Evolutionary conservation across 495 filamentous ascomycete genomes (phyloP), one percentile per base, ranked within the genome.

Genomic region (Pseudoneurospora amorphoporcata): DNA sequence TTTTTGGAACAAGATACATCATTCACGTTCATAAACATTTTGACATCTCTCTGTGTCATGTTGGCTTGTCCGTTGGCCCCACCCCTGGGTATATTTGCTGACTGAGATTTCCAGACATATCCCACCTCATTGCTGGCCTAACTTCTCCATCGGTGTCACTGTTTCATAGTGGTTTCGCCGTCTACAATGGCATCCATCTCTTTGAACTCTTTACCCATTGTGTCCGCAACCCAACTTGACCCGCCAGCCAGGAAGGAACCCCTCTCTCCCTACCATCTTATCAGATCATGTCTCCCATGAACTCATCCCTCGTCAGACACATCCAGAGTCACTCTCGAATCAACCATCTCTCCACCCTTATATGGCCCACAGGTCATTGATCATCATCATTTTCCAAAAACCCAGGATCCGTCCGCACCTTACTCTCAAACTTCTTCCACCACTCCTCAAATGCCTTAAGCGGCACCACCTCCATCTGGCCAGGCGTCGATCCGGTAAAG

Each of bases 391-490:
- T 88, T 80, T 98, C 94, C 75, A 99, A 83, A 81, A 98, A 98
- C 8, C 87, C 84, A 3, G 96, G 96, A 84, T 99, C 95, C 71
- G 87, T 83, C 78, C 94, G 90, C 39, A 98, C 86, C 81, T 88
- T 91, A 45, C 88, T 88, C 88, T 99, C 95, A 84, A 99, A 99
- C 82, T 97, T 98, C 69, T 82, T 85, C 95, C 95, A 99, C 95
- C 96, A 99, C 70, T 97, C 94, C 79, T 92, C 90, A 81, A 99
- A 98, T 14, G 90, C 91, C 83, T 90, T 92, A 71, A 99, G 78
- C 41, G 96, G 93, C 32, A 99, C 92, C 14, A 96, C 89, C 79
- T 98, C 95, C 69, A 91, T 87, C 12, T 88, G 76, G 17, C 83
- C 83, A 0, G 81, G 80, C 77, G 80, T 82, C 68, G 29, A 65